Evolutionary conservation across 352 stramenopile species (phyloP).

Genomic region (Elongisporangium undulatum): DNA sequence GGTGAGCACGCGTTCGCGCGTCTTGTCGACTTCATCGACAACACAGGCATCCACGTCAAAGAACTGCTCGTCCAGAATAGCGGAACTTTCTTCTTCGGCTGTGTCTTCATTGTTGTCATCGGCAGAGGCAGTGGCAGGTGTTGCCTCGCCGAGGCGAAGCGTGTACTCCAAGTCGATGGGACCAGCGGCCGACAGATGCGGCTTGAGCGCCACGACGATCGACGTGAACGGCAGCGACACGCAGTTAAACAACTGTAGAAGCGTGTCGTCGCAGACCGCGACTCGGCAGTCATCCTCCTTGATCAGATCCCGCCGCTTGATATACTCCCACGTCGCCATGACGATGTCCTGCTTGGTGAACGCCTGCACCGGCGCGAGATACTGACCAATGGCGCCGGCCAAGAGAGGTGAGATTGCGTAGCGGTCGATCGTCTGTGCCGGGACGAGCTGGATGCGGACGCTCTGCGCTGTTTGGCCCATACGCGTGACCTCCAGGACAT

Average conservation of each 20-base stretch:
- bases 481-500: constrained; percentile 51
- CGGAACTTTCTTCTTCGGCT: constrained; percentile 11
- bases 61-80: constrained; percentile 45
- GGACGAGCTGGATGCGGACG: constrained; percentile 65
- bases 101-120: constrained; percentile 3
- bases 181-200: constrained; percentile 51
- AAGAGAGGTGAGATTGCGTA: constrained; percentile 56
- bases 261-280: constrained; percentile 49
- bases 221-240: constrained; percentile 67
- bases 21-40: constrained; percentile 43
- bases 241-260: constrained; percentile 57
- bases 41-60: constrained; percentile 56
- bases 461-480: constrained; percentile 41
- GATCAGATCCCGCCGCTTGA: constrained; percentile 70
- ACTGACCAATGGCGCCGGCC: constrained; percentile 28
- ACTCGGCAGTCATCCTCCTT: constrained; percentile 80
- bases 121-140: neutral
- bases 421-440: constrained; percentile 45
- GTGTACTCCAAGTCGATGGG: constrained; percentile 61
- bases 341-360: constrained; percentile 72
- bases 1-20: constrained; percentile 24
- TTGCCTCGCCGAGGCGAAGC: constrained; percentile 21
- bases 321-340: constrained; percentile 74
- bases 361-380: constrained; percentile 33
- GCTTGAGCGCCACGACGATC: constrained; percentile 59